Evolutionary conservation across 2,329 filamentous ascomycete genomes (phyloP), one percentile per base, ranked within the genome.

Genomic region (Neofusicoccum laricinum): DNA sequence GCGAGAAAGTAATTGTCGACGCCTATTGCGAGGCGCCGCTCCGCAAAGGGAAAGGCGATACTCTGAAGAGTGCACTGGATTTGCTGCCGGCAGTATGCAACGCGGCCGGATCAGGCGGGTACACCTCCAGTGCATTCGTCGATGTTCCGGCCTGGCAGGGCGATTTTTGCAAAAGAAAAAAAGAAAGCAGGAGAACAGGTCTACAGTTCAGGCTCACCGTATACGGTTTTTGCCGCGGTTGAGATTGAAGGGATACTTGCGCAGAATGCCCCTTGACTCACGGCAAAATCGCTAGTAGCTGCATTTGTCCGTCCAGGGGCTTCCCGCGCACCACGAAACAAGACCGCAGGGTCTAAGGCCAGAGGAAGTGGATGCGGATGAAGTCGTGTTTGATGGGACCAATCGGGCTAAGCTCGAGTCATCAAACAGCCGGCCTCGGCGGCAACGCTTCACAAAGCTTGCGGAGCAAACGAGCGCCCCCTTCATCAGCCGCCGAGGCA

Each of bases 391-490:
- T 12, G 55, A 46, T 30, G 32, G 21, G 25, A 25, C 55, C 38
- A 32, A 3, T 57, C 51, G 41, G 55, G 55, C 40, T 59, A 59
- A 59, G 55, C 30, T 59, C 55, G 55, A 59, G 55, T 59, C 41
- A 46, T 46, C 30, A 59, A 59, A 59, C 55, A 15, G 11, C 55
- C 55, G 41, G 55, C 55, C 55, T 46, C 55, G 40, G 55, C 55
- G 55, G 55, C 55, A 59, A 59, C 55, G 55, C 55, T 59, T 59
- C 55, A 59, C 25, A 46, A 59, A 59, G 55, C 55, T 59, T 59
- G 17, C 55, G 30, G 55, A 59, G 43, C 12, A 51, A 51, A 51
- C 15, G 19, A 36, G 32, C 49, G 30, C 41, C 55, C 55, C 55
- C 41, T 59, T 59, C 55, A 59, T 59, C 55, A 58, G 17, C 55